Base-by-base conservation (phyloP, 2,329 filamentous ascomycete species). In the Aureobasidium sp. region DNA sequence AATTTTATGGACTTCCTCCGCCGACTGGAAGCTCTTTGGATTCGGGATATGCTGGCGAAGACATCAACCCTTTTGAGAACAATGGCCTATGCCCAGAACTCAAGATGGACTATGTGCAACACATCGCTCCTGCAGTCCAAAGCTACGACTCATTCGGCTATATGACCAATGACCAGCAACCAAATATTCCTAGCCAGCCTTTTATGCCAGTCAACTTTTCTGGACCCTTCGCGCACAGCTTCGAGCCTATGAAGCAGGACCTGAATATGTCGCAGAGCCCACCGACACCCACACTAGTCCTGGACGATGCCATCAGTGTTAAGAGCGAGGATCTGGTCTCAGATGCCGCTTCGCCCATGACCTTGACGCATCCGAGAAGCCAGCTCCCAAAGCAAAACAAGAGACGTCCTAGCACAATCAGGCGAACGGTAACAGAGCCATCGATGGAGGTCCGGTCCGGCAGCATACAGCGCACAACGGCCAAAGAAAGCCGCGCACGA, bases 401-500 rank as follows among this genome's bases (percentile, higher is more conserved):
- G 17, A 56, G 27, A 31, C 22, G 56, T 22, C 42, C 59, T 15
- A 44, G n/a, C 17, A 49, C 51, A 11, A 37, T 62, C 25, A 62
- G 49, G n/a, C 61, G 53, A 34, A 42, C 20, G 12, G 53, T 20
- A 27, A 58, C 53, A 14, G 44, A 58, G 1, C n/a, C 31, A 1
- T 44, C 52, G 27, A 25, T 37, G 9, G 42, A 49, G 20, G 11
- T 9, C 4, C 52, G 20, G 5, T 5, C 41, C 8, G 31, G 5
- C 41, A 52, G 49, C 29, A 17, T 42, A 15, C 45, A 58, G 20
- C 52, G 36, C 15, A 17, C 44, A 6, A 8, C 17, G 5, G 12
- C 29, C 42, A 57, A 62, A 11, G 44, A 37, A 51, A 45, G 49
- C 25, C 67, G 71, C 49, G 69, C 68, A 64, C 62, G 70, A 31